Conservation (phyloP, 441 rosid species). For the Flueggea neowawraea region DNA sequence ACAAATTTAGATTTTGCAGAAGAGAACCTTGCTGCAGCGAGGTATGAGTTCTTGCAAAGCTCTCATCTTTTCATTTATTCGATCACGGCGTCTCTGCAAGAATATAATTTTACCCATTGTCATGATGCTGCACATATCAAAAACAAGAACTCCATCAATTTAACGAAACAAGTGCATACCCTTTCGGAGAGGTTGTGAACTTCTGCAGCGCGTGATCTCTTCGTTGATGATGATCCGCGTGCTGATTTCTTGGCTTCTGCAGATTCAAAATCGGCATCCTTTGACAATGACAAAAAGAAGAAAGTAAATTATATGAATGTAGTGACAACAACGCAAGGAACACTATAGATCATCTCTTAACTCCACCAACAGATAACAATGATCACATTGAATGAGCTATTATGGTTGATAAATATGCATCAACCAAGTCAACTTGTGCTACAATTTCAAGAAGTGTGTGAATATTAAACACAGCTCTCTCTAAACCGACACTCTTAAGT, state of each 20-base stretch:
- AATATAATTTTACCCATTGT: constrained; percentile 2
- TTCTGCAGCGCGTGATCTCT: constrained; percentile 93
- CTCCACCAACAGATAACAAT: no score
- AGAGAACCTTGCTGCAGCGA: constrained; percentile 74
- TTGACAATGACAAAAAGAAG: constrained; percentile 4
- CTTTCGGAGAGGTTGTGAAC: constrained; percentile 97
- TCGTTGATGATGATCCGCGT: constrained; percentile 60
- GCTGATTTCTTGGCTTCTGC: constrained; percentile 46
- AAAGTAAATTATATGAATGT: background rate
- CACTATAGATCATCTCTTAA: background rate
- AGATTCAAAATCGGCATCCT: constrained; percentile 64
- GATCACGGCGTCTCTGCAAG: constrained; percentile 71
- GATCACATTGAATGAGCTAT: no score
- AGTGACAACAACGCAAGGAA: background rate
- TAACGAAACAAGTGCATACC: constrained; percentile 32
- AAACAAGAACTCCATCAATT: constrained; percentile 9
- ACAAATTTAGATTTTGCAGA: background rate
- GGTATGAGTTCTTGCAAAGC: constrained; percentile 89
- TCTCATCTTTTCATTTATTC: constrained; percentile 87
- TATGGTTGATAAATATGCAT: no score
- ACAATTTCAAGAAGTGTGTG: no score
- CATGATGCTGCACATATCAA: constrained; percentile 11
- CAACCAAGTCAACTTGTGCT: no score
- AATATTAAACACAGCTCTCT: no score
- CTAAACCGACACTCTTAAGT: no score